These are phyloP conservation scores for Colletotrichum horii DNA, from an alignment of 2,329 filamentous ascomycete genomes.

Conservation along the genomic window DNA sequence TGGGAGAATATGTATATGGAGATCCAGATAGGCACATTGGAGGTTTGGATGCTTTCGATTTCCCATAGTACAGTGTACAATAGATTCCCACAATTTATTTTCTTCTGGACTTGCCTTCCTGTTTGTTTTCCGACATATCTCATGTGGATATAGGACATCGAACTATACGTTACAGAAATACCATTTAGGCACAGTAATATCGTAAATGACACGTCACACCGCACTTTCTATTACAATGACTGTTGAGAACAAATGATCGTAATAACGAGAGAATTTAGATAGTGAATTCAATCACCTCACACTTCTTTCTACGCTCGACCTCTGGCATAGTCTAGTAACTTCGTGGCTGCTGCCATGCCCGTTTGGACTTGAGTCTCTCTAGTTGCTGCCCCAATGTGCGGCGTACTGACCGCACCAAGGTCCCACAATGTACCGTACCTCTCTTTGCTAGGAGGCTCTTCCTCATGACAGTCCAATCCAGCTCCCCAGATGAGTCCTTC, in stretches of 20 bases:
- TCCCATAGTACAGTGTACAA: background rate
- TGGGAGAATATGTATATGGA: conserved; percentile 24
- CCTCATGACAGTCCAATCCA: conserved; percentile 43
- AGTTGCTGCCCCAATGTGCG: conserved; percentile 52
- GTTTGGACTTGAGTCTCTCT: conserved; percentile 34
- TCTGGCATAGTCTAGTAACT: conserved; percentile 24
- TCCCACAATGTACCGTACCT: conserved; percentile 39
- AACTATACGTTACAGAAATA: background rate
- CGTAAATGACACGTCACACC: background rate
- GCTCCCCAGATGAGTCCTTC: conserved; percentile 42
- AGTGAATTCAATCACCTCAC: background rate
- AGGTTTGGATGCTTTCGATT: background rate
- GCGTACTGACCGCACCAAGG: conserved; percentile 43
- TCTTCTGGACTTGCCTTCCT: background rate
- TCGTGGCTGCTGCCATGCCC: conserved; percentile 28
- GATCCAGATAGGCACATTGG: background rate
- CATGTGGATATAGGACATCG: background rate
- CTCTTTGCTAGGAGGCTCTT: conserved; percentile 41
- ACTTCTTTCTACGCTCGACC: background rate
- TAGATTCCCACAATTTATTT: background rate
- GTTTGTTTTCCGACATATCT: background rate
- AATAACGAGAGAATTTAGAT: background rate
- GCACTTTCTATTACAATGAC: background rate
- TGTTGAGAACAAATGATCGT: background rate
- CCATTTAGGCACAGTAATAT: background rate